Percentiles rank a stretch among this genome's conserved stretches.
phyloP scores from a whole-genome alignment of 2,329 filamentous ascomycete genomes.

The Venturia oleaginea region DNA sequence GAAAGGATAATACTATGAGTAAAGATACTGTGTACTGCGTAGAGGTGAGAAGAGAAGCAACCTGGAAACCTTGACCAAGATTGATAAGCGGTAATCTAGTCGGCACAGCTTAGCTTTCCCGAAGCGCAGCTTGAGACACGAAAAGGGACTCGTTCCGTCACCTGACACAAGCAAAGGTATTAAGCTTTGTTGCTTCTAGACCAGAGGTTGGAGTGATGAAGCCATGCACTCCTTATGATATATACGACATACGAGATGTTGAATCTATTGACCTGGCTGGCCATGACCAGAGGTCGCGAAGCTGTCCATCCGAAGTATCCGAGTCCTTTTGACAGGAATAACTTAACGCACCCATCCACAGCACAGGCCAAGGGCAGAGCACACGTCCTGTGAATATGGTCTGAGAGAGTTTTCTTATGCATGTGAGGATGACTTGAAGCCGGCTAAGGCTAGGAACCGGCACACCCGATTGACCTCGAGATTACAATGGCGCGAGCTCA shows the following conservation, averaged over 20 bases:
- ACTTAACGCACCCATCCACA: neutral
- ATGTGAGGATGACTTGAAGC: neutral
- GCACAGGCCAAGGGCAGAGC: neutral
- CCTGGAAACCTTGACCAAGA: neutral
- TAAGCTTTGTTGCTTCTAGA: neutral
- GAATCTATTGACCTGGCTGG: neutral
- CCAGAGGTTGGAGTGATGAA: neutral
- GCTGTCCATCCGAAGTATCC: neutral
- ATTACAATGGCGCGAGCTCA: neutral
- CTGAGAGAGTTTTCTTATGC: neutral
- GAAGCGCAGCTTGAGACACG: neutral
- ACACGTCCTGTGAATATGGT: neutral
- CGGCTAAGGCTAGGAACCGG: neutral
- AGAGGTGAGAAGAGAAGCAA: neutral
- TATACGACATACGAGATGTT: neutral
- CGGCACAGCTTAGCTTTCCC: neutral
- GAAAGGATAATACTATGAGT: neutral
- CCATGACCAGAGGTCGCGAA: neutral
- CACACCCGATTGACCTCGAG: neutral
- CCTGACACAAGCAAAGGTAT: neutral
- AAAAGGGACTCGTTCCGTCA: neutral
- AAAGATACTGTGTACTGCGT: no score
- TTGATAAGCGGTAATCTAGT: neutral
- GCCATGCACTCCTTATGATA: no score
- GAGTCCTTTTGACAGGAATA: slow-evolving; percentile 2